phyloP scores from a whole-genome alignment of 2,329 filamentous ascomycete genomes.

The Fusarium ambrosium region DNA sequence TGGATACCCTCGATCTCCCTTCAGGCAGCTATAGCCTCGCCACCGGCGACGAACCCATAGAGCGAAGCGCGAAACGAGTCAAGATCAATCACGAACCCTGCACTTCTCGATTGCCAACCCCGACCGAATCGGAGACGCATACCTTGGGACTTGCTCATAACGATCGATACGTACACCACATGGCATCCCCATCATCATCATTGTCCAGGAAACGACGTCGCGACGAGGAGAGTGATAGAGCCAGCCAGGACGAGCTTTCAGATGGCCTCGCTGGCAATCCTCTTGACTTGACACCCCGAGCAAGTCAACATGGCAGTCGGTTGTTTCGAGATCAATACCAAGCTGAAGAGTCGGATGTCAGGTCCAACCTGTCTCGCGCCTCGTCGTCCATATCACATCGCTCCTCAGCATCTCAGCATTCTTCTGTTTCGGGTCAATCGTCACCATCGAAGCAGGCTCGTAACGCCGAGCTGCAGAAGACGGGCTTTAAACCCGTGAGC shows the following conservation, averaged over 20 bases:
- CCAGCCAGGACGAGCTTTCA: background rate
- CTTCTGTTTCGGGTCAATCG: background rate
- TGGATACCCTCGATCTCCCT: background rate
- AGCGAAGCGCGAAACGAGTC: background rate
- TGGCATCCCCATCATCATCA: background rate
- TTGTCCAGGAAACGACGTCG: background rate
- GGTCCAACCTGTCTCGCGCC: background rate
- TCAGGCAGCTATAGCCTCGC: background rate
- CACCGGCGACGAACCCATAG: background rate
- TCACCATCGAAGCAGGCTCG: background rate
- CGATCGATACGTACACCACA: background rate
- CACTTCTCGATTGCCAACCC: background rate
- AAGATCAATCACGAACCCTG: background rate
- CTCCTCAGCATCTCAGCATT: background rate
- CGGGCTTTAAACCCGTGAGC: background rate
- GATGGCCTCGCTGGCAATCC: background rate
- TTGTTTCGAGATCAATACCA: background rate
- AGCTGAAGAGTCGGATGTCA: background rate
- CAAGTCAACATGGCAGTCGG: background rate
- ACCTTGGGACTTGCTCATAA: background rate
- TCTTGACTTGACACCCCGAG: background rate
- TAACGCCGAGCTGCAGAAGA: background rate
- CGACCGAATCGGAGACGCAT: background rate
- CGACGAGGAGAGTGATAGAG: background rate
- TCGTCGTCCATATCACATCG: background rate